Evolutionary conservation across 2,329 filamentous ascomycete species (phyloP).

Genomic region (Mycosphaerella sp.): DNA sequence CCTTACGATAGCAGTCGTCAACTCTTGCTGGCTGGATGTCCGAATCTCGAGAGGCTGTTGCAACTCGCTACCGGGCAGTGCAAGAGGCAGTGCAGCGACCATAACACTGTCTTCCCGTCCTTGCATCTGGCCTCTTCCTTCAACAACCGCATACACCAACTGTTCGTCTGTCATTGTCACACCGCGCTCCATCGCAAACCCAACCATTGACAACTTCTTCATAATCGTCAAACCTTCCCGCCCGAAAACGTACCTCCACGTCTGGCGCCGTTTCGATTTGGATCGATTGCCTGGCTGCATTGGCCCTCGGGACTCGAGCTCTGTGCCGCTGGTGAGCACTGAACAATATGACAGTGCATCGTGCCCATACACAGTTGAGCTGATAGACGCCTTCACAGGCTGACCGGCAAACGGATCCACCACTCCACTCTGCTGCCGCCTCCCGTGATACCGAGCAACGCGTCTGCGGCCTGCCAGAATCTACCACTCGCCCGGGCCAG

Average conservation of each 20-base stretch:
- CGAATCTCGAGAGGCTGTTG: constrained; percentile 10
- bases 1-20: background rate
- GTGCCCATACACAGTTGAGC: background rate
- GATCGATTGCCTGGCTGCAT: background rate
- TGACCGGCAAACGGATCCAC: background rate
- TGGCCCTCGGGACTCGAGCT: background rate
- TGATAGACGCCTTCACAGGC: background rate
- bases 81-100: constrained; percentile 17
- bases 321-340: background rate
- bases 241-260: constrained; percentile 4
- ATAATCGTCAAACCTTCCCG: constrained; percentile 22
- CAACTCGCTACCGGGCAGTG: constrained; percentile 9
- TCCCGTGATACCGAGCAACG: background rate
- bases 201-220: constrained; percentile 34
- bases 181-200: constrained; percentile 24
- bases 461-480: constrained; percentile 1
- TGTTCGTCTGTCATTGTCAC: constrained; percentile 21
- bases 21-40: constrained; percentile 7
- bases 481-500: constrained; percentile 1
- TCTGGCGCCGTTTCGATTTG: background rate
- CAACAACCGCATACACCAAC: constrained; percentile 19
- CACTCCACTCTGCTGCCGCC: constrained; percentile 7
- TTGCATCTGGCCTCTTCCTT: constrained; percentile 2
- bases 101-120: constrained; percentile 1
- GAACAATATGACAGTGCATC: background rate